These are phyloP conservation scores for Cytospora chrysosperma DNA, from an alignment of 2,329 filamentous ascomycete genomes.

Conservation along the genomic window DNA sequence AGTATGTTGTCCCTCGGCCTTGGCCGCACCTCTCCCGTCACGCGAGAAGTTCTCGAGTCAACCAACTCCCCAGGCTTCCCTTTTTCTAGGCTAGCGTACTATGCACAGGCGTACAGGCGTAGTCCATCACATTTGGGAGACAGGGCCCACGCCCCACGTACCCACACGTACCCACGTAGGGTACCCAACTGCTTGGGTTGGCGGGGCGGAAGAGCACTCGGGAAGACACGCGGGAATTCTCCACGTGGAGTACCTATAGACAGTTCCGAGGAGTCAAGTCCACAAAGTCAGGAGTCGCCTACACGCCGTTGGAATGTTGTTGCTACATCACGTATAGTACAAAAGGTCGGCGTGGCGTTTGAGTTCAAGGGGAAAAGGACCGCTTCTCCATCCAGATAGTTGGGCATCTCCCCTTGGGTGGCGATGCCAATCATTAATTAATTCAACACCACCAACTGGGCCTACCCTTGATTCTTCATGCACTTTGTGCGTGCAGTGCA, in stretches of 20 bases:
- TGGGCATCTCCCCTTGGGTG: not conserved
- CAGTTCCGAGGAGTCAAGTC: not conserved
- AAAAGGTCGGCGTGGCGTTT: not conserved
- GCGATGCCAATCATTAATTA: not conserved
- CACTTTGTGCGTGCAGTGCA: not conserved
- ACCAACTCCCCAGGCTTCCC: not conserved
- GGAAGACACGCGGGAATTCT: conserved; percentile 4
- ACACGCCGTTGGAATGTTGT: not conserved
- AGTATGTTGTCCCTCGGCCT: not conserved
- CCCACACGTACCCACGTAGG: too few species aligned
- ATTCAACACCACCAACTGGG: not conserved
- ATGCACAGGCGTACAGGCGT: too few species aligned
- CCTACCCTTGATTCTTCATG: not conserved
- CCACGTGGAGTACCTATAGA: not conserved
- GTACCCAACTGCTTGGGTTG: conserved; percentile 18
- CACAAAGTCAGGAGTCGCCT: not conserved
- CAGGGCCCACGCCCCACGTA: conserved; percentile 4
- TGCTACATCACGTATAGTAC: not conserved
- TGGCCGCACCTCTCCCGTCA: not conserved
- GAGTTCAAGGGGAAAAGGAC: not conserved
- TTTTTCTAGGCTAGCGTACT: not conserved
- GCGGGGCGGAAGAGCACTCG: conserved; percentile 12
- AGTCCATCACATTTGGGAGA: not conserved
- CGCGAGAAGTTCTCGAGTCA: not conserved
- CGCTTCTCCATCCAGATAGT: not conserved